phyloP scores from a whole-genome alignment of 1,139 yeast genomes.

The Diutina sp. region DNA sequence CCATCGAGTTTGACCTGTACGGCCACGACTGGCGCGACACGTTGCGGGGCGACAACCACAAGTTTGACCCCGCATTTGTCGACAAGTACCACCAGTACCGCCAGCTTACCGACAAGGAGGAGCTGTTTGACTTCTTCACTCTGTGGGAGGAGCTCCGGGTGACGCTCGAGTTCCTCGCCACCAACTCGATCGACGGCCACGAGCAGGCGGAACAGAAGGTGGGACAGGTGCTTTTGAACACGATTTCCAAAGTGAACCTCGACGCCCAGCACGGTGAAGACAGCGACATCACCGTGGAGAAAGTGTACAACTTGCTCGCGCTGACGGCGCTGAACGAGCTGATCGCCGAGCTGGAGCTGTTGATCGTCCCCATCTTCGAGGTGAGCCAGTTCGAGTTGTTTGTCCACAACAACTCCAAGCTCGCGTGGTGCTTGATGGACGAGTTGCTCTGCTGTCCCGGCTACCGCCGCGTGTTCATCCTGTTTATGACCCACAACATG shows the following conservation, averaged over 20 bases:
- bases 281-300: slow-evolving; percentile 30
- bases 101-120: slow-evolving; percentile 9
- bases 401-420: slow-evolving; percentile 21
- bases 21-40: slow-evolving; percentile 64
- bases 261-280: slow-evolving; percentile 18
- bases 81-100: slow-evolving; percentile 8
- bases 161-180: slow-evolving; percentile 17
- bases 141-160: neutral
- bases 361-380: slow-evolving; percentile 26
- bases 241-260: slow-evolving; percentile 28
- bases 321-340: slow-evolving; percentile 16
- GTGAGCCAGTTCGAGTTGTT: slow-evolving; percentile 26
- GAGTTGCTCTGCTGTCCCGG: slow-evolving; percentile 60
- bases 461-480: slow-evolving; percentile 45
- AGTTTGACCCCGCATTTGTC: slow-evolving; percentile 11
- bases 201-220: slow-evolving; percentile 16
- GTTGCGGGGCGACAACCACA: slow-evolving; percentile 41
- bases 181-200: slow-evolving; percentile 13
- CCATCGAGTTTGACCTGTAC: slow-evolving; percentile 37
- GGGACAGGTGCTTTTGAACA: slow-evolving; percentile 29
- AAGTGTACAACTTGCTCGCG: slow-evolving; percentile 23
- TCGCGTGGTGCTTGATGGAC: slow-evolving; percentile 45
- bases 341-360: slow-evolving; percentile 13
- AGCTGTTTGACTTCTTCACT: slow-evolving; percentile 3
- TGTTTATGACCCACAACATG: slow-evolving; percentile 52